Conservation (phyloP, 2,329 filamentous ascomycete genomes). For the Colletotrichum eleusines region DNA sequence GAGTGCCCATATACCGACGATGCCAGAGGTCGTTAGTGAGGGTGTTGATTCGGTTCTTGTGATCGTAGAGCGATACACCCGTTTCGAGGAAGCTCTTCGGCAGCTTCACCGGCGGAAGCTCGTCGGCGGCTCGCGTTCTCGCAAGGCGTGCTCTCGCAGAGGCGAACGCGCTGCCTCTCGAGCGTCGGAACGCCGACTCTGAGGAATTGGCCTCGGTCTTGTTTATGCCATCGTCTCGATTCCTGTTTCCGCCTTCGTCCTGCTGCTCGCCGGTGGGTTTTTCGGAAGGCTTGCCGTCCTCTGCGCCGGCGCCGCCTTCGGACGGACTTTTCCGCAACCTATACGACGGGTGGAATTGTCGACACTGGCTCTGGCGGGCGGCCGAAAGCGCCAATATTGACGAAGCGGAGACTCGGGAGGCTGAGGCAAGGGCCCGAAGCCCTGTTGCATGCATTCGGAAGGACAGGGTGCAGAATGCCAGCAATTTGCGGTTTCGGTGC, state of each 20-base stretch:
- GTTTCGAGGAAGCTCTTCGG: slow-evolving; percentile 68
- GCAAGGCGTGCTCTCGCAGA: slow-evolving; percentile 50
- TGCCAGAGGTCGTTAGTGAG: slow-evolving; percentile 43
- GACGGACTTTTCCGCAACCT: slow-evolving; percentile 35
- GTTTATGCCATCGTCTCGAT: slow-evolving; percentile 19
- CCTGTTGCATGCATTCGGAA: slow-evolving; percentile 47
- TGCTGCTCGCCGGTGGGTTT: slow-evolving; percentile 40
- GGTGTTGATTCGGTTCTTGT: slow-evolving; percentile 41
- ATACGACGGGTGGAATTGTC: slow-evolving; percentile 41
- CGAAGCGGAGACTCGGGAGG: slow-evolving; percentile 34
- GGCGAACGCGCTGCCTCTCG: slow-evolving; percentile 42
- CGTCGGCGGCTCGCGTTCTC: slow-evolving; percentile 52
- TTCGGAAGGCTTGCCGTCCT: slow-evolving; percentile 39
- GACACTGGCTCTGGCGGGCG: slow-evolving; percentile 41
- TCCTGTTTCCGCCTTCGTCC: slow-evolving; percentile 24
- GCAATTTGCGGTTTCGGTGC: slow-evolving; percentile 39
- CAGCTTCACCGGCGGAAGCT: slow-evolving; percentile 65
- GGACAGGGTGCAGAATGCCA: slow-evolving; percentile 34
- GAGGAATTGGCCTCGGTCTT: slow-evolving; percentile 16
- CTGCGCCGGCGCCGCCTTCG: slow-evolving; percentile 35
- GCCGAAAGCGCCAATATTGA: slow-evolving; percentile 32
- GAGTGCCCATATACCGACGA: slow-evolving; percentile 40
- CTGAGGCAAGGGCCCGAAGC: slow-evolving; percentile 45
- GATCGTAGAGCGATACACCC: slow-evolving; percentile 60
- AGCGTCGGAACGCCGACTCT: slow-evolving; percentile 36